Evolutionary conservation across 306 rosid species (phyloP).

Genomic region (Prinsepia uniflora): DNA sequence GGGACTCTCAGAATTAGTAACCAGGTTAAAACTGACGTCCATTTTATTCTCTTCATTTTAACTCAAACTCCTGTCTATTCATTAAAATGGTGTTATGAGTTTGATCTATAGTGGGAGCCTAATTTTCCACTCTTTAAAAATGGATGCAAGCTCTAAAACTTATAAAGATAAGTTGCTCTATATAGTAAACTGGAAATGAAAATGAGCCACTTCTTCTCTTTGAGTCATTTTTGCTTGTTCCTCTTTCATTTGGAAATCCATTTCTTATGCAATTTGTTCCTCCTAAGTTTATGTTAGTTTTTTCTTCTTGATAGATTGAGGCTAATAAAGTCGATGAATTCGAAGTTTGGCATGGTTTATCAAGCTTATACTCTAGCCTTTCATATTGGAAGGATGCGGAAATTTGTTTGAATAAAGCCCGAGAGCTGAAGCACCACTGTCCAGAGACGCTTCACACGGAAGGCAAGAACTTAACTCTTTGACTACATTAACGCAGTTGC

Average conservation of each 20-base stretch:
- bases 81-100: not conserved
- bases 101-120: not conserved
- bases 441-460: constrained; percentile 57
- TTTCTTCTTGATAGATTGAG: constrained; percentile 41
- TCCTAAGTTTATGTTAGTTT: constrained; percentile 10
- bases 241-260: not conserved
- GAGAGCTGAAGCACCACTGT: constrained; percentile 56
- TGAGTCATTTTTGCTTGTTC: not conserved
- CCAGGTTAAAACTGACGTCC: constrained; percentile 48
- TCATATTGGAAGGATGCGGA: constrained; percentile 93
- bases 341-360: constrained; percentile 93
- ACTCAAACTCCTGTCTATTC: not conserved
- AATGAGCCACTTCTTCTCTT: not conserved
- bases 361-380: constrained; percentile 82
- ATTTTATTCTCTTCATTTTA: not conserved
- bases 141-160: not conserved
- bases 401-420: constrained; percentile 82
- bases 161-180: not conserved
- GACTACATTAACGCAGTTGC: not conserved
- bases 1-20: constrained; percentile 49
- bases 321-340: constrained; percentile 68
- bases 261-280: not conserved
- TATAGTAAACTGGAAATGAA: not conserved
- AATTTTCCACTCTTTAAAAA: not conserved
- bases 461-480: constrained; percentile 52